A percentile compares a stretch with the other conserved stretches of the same genome.
Conservation (phyloP, 148 eudicot species). For the Drosera capensis region DNA sequence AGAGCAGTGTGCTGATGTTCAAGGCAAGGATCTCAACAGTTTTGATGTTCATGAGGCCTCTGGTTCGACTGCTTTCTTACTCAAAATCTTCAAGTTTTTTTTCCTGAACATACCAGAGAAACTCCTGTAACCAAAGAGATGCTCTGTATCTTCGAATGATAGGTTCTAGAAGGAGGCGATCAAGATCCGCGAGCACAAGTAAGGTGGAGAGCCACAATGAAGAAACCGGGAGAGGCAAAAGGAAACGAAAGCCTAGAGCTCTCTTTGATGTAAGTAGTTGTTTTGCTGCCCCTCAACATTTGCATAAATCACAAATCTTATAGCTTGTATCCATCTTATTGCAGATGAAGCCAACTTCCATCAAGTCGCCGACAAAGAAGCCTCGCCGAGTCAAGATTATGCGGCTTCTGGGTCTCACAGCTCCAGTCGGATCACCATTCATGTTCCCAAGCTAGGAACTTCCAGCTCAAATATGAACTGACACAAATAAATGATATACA, state of each 20-base stretch:
- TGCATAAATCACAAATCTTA: not conserved
- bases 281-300: not conserved
- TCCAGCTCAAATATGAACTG: no score
- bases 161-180: not conserved
- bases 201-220: constrained; percentile 12
- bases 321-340: not conserved
- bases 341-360: constrained; percentile 13
- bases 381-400: constrained; percentile 26
- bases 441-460: not conserved
- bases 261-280: constrained; percentile 27
- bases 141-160: not conserved
- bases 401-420: constrained; percentile 36
- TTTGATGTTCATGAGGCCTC: constrained; percentile 1
- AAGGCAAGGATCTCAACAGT: constrained; percentile 9
- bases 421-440: constrained; percentile 39
- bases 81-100: not conserved
- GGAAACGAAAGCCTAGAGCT: constrained; percentile 28
- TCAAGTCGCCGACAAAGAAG: constrained; percentile 14
- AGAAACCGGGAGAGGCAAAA: constrained; percentile 20
- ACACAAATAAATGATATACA: no score
- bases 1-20: constrained; percentile 6
- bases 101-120: not conserved
- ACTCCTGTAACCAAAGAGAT: not conserved
- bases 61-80: not conserved
- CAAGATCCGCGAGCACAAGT: constrained; percentile 15